These are phyloP conservation scores for Malbranchea zuffiana DNA, from an alignment of 2,329 filamentous ascomycete genomes.

Conservation along the genomic window DNA sequence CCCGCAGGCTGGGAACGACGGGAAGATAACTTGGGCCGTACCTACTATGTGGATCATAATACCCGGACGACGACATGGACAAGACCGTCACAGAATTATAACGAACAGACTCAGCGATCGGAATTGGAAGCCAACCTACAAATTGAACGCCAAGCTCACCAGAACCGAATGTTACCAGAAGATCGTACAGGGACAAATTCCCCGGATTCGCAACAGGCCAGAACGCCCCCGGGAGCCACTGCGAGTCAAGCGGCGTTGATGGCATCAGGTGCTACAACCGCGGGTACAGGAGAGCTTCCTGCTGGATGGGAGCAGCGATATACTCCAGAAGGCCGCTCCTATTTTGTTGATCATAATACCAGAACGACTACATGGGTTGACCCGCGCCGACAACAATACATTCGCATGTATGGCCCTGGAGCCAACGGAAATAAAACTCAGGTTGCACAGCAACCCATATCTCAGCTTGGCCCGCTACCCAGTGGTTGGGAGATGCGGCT, in stretches of 20 bases:
- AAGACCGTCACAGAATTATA: conserved; percentile 68
- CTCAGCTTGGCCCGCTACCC: conserved; percentile 84
- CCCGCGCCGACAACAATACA: conserved; percentile 92
- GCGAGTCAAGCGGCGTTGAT: conserved; percentile 57
- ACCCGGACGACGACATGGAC: conserved; percentile 95
- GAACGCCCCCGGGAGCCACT: conserved; percentile 37
- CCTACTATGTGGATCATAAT: conserved; percentile 98
- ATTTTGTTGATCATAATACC: conserved; percentile 98
- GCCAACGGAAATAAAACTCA: conserved; percentile 61
- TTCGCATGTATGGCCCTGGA: conserved; percentile 93
- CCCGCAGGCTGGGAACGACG: conserved; percentile 92
- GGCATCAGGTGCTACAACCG: conserved; percentile 87
- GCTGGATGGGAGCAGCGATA: conserved; percentile 93
- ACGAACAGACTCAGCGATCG: conserved; percentile 61
- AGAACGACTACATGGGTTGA: conserved; percentile 98
- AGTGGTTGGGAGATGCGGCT: conserved; percentile 99
- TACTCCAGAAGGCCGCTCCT: conserved; percentile 86
- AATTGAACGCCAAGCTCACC: conserved; percentile 82
- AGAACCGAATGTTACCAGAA: conserved; percentile 90
- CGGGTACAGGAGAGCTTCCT: conserved; percentile 87
- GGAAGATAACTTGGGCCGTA: conserved; percentile 87
- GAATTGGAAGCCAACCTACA: conserved; percentile 85
- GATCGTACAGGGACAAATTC: conserved; percentile 90
- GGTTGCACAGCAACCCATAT: conserved; percentile 95
- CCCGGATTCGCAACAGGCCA: conserved; percentile 38